Evolutionary conservation across 495 filamentous ascomycete genomes (phyloP).

Genomic region (Pyronema domesticum): DNA sequence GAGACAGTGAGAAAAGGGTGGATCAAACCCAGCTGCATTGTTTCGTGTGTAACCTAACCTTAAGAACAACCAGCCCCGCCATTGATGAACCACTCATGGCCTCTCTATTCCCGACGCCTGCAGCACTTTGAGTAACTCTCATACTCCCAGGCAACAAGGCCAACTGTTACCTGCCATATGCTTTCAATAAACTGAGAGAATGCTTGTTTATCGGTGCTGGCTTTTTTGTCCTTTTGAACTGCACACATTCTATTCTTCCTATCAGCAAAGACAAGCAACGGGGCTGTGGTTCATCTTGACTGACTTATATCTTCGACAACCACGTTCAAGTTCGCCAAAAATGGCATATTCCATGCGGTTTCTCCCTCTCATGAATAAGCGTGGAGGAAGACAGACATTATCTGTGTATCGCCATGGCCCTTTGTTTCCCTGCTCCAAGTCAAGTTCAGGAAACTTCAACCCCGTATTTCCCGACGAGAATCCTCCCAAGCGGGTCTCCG

Average conservation of each 20-base stretch:
- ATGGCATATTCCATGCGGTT: conserved; percentile 4
- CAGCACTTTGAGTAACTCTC: conserved; percentile 14
- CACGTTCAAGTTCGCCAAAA: conserved; percentile 9
- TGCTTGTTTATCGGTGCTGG: not conserved
- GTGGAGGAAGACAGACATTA: conserved; percentile 16
- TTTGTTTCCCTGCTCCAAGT: not conserved
- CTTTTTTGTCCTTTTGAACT: not conserved
- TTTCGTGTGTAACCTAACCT: too few species aligned
- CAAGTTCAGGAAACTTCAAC: conserved; percentile 10
- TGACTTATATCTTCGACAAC: conserved; percentile 11
- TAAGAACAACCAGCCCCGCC: too few species aligned
- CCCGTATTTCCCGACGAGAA: not conserved
- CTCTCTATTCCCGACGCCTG: conserved; percentile 6
- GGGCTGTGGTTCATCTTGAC: not conserved
- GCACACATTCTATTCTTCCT: conserved; percentile 11
- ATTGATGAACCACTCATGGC: not conserved
- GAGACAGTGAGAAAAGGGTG: too few species aligned
- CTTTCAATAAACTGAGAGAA: conserved; percentile 15
- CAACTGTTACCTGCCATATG: conserved; percentile 13
- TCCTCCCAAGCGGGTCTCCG: not conserved
- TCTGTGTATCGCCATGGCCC: conserved; percentile 14
- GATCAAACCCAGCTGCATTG: too few species aligned
- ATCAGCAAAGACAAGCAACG: not conserved
- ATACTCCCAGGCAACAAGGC: conserved; percentile 16
- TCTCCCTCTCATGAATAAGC: conserved; percentile 1